Percentiles rank a stretch among this genome's conserved stretches.
Evolutionary conservation across 169 alveolate genomes (phyloP).

Genomic region (Theileria annulata): DNA sequence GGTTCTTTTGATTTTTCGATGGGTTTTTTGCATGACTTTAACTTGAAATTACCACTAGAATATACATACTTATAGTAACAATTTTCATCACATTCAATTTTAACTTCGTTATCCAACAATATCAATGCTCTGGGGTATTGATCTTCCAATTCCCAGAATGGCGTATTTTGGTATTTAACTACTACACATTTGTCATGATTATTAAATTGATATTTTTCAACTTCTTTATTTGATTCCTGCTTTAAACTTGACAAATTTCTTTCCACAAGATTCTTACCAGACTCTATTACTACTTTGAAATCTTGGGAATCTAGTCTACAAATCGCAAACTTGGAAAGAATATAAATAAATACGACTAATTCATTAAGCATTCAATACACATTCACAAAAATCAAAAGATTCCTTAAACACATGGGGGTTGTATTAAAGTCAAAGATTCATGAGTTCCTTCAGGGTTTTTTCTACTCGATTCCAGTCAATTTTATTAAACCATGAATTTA

Average conservation of each 20-base stretch:
- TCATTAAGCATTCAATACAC: neutral
- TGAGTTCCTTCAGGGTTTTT: neutral
- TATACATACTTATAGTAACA: neutral
- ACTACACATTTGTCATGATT: neutral
- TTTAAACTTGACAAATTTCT: neutral
- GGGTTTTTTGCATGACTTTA: neutral
- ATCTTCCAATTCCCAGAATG: neutral
- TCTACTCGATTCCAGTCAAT: constrained; percentile 56
- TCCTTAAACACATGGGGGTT: neutral
- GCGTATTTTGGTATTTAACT: neutral
- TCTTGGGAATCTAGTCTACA: neutral
- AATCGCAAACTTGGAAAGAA: neutral
- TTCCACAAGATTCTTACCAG: neutral
- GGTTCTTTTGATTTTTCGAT: neutral
- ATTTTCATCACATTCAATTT: neutral
- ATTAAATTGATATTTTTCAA: neutral
- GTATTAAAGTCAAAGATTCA: neutral
- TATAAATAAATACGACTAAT: neutral
- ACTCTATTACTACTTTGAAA: neutral
- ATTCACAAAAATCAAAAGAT: neutral
- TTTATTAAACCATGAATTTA: constrained; percentile 54
- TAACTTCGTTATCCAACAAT: neutral
- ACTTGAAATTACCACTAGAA: neutral
- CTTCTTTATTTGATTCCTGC: neutral
- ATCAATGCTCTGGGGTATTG: neutral